Evolutionary conservation across 106 monocot species (phyloP), one percentile per base, ranked within the genome.

Genomic region (Dendrobium nobile): DNA sequence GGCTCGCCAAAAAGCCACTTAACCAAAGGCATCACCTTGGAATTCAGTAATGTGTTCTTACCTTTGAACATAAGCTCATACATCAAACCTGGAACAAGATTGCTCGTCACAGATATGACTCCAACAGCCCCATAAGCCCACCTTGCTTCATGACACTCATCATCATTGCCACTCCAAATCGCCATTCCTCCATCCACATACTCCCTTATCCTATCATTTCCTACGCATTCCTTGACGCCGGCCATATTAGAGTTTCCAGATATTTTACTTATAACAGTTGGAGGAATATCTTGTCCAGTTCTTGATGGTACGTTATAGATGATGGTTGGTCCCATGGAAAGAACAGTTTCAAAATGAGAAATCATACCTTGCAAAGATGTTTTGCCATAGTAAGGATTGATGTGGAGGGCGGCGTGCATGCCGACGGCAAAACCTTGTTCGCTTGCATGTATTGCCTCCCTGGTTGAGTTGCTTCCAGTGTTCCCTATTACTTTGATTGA

Each of bases 361-460:
- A 92, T 65, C 54, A 94, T 47, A 24, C 96, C 96, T 73, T 89
- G 80, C 42, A 92, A 9, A 0, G 96, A 97, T 67, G 96, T 97
- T 84, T 97, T 97, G 17, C 93, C 96, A 78, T 94, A 97, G 47
- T 92, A 97, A 45, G 96, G 96, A 83, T 94, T 97, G 48, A 92
- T 91, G 75, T 97, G 96, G 44, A 97, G 87, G 4, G 96, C 93
- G 1, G 89, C 96, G 80, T 93, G 93, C 96, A 97, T 97, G 74
- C 96, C 94, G 0, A 94, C 92, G 56, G 96, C 94, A 81, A 97
- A 97, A 31, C 96, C 96, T 74, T 97, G 96, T 58, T 94, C 96
- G 11, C 87, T 86, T 79, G 96, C 96, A 73, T 89, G 96, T 56
- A 94, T 87, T 22, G 96, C 92, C 82, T 97, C 94, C 67, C 92